A percentile compares a stretch with the other conserved stretches of the same genome.
phyloP scores from a whole-genome alignment of 805 yeast species.

The Kodamaea restingae region DNA sequence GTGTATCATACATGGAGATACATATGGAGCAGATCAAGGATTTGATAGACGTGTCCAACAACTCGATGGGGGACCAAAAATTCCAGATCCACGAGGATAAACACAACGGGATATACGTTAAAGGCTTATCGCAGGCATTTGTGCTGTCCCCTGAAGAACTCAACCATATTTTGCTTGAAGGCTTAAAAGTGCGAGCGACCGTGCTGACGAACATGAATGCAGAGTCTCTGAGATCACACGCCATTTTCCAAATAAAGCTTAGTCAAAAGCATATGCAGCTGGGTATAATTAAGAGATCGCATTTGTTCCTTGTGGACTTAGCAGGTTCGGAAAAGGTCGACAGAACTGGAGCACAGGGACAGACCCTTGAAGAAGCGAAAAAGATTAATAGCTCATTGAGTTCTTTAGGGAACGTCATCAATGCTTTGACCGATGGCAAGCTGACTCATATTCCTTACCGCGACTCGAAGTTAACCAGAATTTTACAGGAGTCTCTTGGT shows the following conservation, averaged over 20 bases:
- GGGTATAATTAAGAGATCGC: slow-evolving; percentile 60
- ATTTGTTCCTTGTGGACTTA: slow-evolving; percentile 71
- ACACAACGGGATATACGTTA: slow-evolving; percentile 61
- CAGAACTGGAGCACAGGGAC: slow-evolving; percentile 74
- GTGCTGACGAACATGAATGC: slow-evolving; percentile 67
- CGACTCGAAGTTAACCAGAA: slow-evolving; percentile 74
- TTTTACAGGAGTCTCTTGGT: slow-evolving; percentile 74
- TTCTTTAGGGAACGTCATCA: slow-evolving; percentile 75
- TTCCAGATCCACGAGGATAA: slow-evolving; percentile 62
- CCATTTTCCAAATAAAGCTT: slow-evolving; percentile 66
- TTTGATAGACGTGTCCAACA: slow-evolving; percentile 42
- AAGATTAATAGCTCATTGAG: slow-evolving; percentile 77
- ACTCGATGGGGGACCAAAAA: slow-evolving; percentile 20
- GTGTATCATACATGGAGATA: slow-evolving; percentile 74
- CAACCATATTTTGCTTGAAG: slow-evolving; percentile 52
- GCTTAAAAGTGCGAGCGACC: slow-evolving; percentile 51
- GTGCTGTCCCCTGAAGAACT: slow-evolving; percentile 60
- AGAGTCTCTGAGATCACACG: slow-evolving; percentile 76
- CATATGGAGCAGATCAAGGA: slow-evolving; percentile 76
- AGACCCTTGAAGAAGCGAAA: slow-evolving; percentile 75
- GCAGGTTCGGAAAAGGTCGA: slow-evolving; percentile 85
- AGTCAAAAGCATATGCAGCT: slow-evolving; percentile 53
- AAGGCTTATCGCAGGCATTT: slow-evolving; percentile 60
- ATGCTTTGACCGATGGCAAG: slow-evolving; percentile 67
- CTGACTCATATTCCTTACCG: slow-evolving; percentile 68